phyloP scores from a whole-genome alignment of 495 filamentous ascomycete genomes.

The Aspergillus biplanus region DNA sequence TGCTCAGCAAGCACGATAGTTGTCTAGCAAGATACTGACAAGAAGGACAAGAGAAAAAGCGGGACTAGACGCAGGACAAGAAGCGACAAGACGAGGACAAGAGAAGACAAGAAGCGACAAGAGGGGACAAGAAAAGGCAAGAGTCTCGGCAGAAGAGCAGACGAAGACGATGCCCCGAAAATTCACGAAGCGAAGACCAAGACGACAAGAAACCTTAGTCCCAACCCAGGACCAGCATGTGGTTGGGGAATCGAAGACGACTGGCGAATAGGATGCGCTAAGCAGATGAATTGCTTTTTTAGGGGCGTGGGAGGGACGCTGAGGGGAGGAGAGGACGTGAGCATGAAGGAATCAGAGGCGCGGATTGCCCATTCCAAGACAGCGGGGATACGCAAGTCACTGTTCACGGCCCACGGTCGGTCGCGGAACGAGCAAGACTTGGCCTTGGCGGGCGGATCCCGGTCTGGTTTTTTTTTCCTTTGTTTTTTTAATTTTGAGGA shows the following conservation, averaged over 20 bases:
- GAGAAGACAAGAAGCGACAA: conserved; percentile 29
- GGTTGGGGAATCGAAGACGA: conserved; percentile 15
- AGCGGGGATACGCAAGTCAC: conserved; percentile 29
- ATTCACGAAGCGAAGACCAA: conserved; percentile 24
- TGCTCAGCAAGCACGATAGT: background rate
- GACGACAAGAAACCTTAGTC: conserved; percentile 18
- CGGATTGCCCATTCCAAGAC: conserved; percentile 4
- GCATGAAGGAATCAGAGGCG: conserved; percentile 11
- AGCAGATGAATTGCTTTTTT: conserved; percentile 11
- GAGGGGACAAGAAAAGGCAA: conserved; percentile 21
- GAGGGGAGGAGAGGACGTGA: conserved; percentile 20
- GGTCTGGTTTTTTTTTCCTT: background rate
- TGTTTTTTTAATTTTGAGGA: background rate
- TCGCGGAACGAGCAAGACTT: conserved; percentile 23
- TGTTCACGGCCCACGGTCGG: conserved; percentile 12
- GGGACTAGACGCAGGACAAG: conserved; percentile 16
- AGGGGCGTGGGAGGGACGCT: conserved; percentile 22
- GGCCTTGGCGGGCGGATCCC: conserved; percentile 22
- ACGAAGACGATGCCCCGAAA: conserved; percentile 16
- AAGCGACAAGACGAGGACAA: conserved; percentile 22
- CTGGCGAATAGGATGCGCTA: conserved; percentile 16
- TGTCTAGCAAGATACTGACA: background rate
- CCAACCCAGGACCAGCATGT: conserved; percentile 17
- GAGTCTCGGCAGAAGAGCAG: conserved; percentile 22
- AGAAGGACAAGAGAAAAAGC: conserved; percentile 13